Conservation (phyloP, 805 yeast species). For the Phaffomyces thermotolerans region DNA sequence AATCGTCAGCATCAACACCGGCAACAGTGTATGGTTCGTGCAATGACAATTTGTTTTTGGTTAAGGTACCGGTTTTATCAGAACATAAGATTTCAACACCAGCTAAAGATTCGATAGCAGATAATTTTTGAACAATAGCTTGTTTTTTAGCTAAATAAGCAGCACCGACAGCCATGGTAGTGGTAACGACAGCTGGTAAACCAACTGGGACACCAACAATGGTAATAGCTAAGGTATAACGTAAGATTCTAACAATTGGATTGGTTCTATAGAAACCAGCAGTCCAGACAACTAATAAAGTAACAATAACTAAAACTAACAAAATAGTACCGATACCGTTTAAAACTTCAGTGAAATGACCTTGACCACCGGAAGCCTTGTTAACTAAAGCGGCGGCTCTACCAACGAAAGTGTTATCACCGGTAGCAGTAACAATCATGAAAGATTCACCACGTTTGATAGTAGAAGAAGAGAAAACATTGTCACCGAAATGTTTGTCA, state of each 20-base stretch:
- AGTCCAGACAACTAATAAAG: slow-evolving; percentile 85
- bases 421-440: slow-evolving; percentile 91
- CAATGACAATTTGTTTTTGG: slow-evolving; percentile 92
- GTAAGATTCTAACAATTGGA: slow-evolving; percentile 77
- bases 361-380: slow-evolving; percentile 87
- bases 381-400: slow-evolving; percentile 95
- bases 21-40: slow-evolving; percentile 97
- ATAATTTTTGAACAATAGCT: slow-evolving; percentile 93
- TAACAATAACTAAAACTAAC: slow-evolving; percentile 79
- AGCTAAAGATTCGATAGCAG: slow-evolving; percentile 95
- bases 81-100: slow-evolving; percentile 98
- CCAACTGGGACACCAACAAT: slow-evolving; percentile 98
- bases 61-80: slow-evolving; percentile 96
- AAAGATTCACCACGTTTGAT: slow-evolving; percentile 94
- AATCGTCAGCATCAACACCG: slow-evolving; percentile 93
- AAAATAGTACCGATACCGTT: slow-evolving; percentile 95
- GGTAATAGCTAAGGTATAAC: slow-evolving; percentile 92
- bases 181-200: slow-evolving; percentile 97
- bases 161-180: slow-evolving; percentile 99
- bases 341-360: slow-evolving; percentile 96
- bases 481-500: slow-evolving; percentile 84
- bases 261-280: slow-evolving; percentile 92
- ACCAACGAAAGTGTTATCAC: slow-evolving; percentile 94
- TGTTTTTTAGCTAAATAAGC: slow-evolving; percentile 96
- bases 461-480: slow-evolving; percentile 85